Conservation (phyloP, 441 rosid species). For the Rhodomyrtus psidioides region DNA sequence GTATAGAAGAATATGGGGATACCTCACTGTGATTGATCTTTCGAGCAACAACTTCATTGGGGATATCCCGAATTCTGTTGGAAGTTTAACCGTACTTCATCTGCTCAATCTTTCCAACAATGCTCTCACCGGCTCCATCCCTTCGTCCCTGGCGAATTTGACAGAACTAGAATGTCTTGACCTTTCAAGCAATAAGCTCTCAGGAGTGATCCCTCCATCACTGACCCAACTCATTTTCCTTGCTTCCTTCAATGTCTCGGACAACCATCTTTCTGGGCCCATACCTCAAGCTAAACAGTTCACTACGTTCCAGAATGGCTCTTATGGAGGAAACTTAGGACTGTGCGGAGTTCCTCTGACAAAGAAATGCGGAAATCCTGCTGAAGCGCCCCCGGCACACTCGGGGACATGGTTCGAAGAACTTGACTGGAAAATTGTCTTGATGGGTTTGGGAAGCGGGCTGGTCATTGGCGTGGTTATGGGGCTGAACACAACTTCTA, state of each 20-base stretch:
- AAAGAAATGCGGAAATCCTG: background rate
- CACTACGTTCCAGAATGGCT: background rate
- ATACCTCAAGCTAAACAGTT: background rate
- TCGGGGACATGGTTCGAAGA: background rate
- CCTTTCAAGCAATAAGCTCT: background rate
- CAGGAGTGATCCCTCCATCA: background rate
- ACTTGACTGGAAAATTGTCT: background rate
- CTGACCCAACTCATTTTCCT: background rate
- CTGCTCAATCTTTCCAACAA: constrained; percentile 3
- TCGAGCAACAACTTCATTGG: background rate
- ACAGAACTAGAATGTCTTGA: background rate
- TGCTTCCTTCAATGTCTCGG: background rate
- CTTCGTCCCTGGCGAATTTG: background rate
- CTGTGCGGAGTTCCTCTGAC: background rate
- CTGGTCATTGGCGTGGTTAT: background rate
- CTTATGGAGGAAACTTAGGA: background rate
- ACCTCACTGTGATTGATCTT: background rate
- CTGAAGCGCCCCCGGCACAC: background rate
- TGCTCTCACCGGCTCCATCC: background rate
- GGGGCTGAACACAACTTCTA: background rate
- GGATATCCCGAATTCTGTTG: background rate
- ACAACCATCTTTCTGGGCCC: background rate
- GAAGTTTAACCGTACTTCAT: background rate
- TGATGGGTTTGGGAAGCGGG: background rate
- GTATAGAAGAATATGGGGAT: background rate